These are phyloP conservation scores for Lepidium didymum DNA, from an alignment of 345 rosid species.

Conservation along the genomic window DNA sequence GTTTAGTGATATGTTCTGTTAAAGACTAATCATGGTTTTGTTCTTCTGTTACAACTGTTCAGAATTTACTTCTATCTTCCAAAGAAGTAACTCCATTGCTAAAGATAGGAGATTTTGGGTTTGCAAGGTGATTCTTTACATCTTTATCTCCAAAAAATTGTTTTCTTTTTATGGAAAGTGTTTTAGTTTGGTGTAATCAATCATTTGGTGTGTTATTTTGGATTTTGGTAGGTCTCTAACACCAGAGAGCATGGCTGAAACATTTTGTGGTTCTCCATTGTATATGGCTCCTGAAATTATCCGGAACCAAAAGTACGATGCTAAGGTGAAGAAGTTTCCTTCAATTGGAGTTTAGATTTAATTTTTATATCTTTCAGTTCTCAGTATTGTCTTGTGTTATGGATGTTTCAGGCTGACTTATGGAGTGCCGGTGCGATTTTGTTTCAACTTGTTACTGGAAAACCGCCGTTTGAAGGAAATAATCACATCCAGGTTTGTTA, in stretches of 20 bases:
- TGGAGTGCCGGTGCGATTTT: conserved; percentile 91
- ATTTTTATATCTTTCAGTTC: neutral
- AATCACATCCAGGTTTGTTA: conserved; percentile 55
- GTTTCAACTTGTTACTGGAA: conserved; percentile 77
- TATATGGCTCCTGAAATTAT: conserved; percentile 94
- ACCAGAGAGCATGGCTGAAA: conserved; percentile 58
- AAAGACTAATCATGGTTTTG: neutral
- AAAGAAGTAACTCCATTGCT: conserved; percentile 43
- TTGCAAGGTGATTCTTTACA: conserved; percentile 53
- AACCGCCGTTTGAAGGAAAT: conserved; percentile 69
- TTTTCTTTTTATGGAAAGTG: neutral
- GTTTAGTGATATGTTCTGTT: neutral
- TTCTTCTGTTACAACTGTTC: conserved; percentile 4
- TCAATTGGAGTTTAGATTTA: neutral
- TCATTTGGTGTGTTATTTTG: neutral
- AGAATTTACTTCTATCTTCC: conserved; percentile 69
- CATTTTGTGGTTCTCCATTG: conserved; percentile 78
- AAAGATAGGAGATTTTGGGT: conserved; percentile 90
- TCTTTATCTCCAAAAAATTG: neutral
- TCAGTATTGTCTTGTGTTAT: neutral
- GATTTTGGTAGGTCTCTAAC: conserved; percentile 51
- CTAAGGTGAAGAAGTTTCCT: conserved; percentile 50
- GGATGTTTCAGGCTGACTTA: conserved; percentile 57
- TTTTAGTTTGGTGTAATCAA: neutral
- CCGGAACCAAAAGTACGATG: conserved; percentile 68